Percentiles rank a stretch among this genome's conserved stretches.
Conservation (phyloP, 2,329 filamentous ascomycete genomes). For the Colletotrichum theobromicola region DNA sequence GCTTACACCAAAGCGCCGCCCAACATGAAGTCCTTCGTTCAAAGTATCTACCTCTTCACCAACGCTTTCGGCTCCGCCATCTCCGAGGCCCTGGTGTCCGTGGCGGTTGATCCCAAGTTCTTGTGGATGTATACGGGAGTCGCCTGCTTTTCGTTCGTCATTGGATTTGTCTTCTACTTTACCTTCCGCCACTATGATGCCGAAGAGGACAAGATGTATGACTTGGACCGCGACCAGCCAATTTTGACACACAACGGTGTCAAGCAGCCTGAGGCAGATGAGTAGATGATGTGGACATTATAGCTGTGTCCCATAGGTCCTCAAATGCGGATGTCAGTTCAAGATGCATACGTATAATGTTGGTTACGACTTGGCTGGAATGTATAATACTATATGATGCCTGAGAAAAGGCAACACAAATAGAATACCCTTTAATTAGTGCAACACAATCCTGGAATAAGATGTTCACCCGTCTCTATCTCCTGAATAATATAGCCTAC, state of each 20-base stretch:
- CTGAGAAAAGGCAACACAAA: neutral
- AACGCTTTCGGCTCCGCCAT: constrained; percentile 64
- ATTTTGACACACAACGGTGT: constrained; percentile 19
- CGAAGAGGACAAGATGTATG: constrained; percentile 43
- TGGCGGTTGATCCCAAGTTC: constrained; percentile 66
- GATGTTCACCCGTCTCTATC: no score
- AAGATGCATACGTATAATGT: neutral
- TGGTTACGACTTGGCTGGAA: neutral
- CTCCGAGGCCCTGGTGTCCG: constrained; percentile 50
- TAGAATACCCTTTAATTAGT: neutral
- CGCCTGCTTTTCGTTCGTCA: constrained; percentile 50
- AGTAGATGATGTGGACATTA: neutral
- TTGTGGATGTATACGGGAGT: constrained; percentile 70
- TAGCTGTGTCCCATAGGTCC: neutral
- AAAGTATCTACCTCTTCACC: constrained; percentile 64
- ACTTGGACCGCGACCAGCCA: constrained; percentile 39
- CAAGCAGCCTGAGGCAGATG: neutral
- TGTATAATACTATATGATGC: neutral
- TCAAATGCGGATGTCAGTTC: neutral
- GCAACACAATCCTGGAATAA: no score
- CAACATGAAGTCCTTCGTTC: constrained; percentile 69
- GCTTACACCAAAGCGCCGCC: constrained; percentile 76
- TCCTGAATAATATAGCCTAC: no score
- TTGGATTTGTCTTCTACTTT: constrained; percentile 58
- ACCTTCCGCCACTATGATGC: constrained; percentile 43